Evolutionary conservation across 2,329 filamentous ascomycete genomes (phyloP).

Genomic region (Simplicillium aogashimaense): DNA sequence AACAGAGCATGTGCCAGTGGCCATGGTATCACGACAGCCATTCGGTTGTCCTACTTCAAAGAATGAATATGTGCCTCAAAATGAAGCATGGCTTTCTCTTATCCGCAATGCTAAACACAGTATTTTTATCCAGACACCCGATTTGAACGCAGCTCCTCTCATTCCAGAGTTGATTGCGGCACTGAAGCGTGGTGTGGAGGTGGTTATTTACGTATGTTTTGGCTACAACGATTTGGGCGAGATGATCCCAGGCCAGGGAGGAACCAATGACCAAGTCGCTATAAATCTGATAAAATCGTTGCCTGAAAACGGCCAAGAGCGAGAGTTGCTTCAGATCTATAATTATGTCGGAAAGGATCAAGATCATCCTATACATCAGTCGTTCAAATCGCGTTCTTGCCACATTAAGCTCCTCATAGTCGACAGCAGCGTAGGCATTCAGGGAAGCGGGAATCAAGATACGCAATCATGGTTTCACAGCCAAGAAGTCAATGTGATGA

Average conservation of each 20-base stretch:
- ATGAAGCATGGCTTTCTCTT: conserved; percentile 63
- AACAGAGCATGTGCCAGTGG: conserved; percentile 55
- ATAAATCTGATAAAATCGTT: conserved; percentile 48
- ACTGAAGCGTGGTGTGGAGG: conserved; percentile 54
- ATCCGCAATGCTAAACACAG: conserved; percentile 51
- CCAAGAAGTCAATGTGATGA: conserved; percentile 68
- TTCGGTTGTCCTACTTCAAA: conserved; percentile 54
- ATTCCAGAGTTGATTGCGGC: conserved; percentile 54
- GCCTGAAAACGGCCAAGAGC: conserved; percentile 26
- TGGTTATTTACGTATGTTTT: conserved; percentile 63
- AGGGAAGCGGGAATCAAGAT: conserved; percentile 72
- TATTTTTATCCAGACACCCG: conserved; percentile 73
- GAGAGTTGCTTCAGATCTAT: conserved; percentile 41
- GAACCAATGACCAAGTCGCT: conserved; percentile 64
- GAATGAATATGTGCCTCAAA: conserved; percentile 58
- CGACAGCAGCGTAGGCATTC: conserved; percentile 57
- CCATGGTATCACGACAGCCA: conserved; percentile 59
- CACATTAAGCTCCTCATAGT: conserved; percentile 72
- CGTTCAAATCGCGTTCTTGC: conserved; percentile 55
- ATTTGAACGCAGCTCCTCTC: conserved; percentile 62
- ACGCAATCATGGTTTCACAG: conserved; percentile 73
- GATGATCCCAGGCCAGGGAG: conserved; percentile 64
- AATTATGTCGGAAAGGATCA: conserved; percentile 72
- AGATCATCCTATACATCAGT: conserved; percentile 54
- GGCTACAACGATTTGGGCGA: conserved; percentile 75